These are phyloP conservation scores for Daldinia vernicosa DNA, from an alignment of 495 filamentous ascomycete genomes.

Conservation along the genomic window DNA sequence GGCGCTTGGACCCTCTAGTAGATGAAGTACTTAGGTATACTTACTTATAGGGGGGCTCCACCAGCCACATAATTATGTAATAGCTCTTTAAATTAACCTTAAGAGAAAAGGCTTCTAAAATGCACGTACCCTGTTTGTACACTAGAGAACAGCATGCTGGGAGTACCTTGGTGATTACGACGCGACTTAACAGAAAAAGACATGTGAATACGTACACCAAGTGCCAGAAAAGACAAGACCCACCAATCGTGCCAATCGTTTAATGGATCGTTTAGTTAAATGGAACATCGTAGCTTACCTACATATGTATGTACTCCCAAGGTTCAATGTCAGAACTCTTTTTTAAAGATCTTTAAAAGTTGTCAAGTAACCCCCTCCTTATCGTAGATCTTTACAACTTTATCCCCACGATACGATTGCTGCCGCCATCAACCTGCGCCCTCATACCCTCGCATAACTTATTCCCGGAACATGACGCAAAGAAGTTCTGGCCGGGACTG, in stretches of 20 bases:
- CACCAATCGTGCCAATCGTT: not conserved
- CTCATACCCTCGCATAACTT: not conserved
- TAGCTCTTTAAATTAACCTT: not conserved
- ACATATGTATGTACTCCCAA: not conserved
- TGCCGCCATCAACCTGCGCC: not conserved
- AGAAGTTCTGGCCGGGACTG: conserved; percentile 17
- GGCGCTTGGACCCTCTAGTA: too few relatives aligned
- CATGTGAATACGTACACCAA: not conserved
- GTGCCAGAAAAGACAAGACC: not conserved
- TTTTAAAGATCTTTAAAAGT: conserved; percentile 3
- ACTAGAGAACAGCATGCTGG: not conserved
- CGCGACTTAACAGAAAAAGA: not conserved
- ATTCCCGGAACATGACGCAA: conserved; percentile 25
- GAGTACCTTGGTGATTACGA: not conserved
- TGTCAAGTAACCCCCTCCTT: not conserved
- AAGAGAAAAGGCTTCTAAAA: not conserved
- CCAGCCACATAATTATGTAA: not conserved
- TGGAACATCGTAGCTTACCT: not conserved
- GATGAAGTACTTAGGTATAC: too few relatives aligned
- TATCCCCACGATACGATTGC: not conserved
- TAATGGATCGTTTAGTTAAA: not conserved
- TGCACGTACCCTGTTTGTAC: too few relatives aligned
- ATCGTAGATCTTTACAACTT: conserved; percentile 7
- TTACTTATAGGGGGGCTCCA: not conserved
- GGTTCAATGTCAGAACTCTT: not conserved